Evolutionary conservation across 2,329 filamentous ascomycete species (phyloP), one percentile per base, ranked within the genome.

Genomic region (Phaeosphaeriaceae sp.): DNA sequence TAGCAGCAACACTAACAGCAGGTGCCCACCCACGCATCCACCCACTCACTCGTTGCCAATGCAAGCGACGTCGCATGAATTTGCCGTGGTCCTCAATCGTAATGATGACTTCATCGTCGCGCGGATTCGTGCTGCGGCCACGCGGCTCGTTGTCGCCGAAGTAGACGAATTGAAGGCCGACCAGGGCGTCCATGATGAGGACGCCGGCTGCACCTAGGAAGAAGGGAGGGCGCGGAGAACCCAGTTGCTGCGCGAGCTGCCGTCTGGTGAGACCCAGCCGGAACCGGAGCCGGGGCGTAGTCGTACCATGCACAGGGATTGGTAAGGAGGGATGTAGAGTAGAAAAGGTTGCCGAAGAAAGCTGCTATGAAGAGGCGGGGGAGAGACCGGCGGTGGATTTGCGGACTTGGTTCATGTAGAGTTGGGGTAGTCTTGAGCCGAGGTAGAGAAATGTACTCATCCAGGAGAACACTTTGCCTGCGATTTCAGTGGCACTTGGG

Each of bases 11-110:
- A 52, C 72, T 74, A 20, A 79, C 72, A 45, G 73, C 78, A 1
- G 85, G 85, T 29, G 86, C 79, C 85, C 84, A 87, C 2, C 84
- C 84, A 50, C 84, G 77, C 83, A 87, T 86, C 83, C 83, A 87
- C 8, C 84, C 84, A 48, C 76, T 83, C 5, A 86, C 83, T 21
- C 77, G 74, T 33, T 77, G 75, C 84, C 83, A 87, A 42, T 77
- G 76, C 76, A 79, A 77, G 45, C 72, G 72, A 48, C 68, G 72
- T 23, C 63, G 46, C 40, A 59, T 52, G 16, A 57, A 46, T 32
- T 58, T 55, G 3, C 70, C 70, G 8, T 63, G 57, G 18, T 66
- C 77, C 67, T 52, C 71, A 12, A 74, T 67, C n/a, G 79, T 76
- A 20, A 79, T 73, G 6, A 81, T 73, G 17, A 79, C 74, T 26